Evolutionary conservation across 495 filamentous ascomycete genomes (phyloP), one percentile per base, ranked within the genome.

Genomic region (Aspergillus diversus): DNA sequence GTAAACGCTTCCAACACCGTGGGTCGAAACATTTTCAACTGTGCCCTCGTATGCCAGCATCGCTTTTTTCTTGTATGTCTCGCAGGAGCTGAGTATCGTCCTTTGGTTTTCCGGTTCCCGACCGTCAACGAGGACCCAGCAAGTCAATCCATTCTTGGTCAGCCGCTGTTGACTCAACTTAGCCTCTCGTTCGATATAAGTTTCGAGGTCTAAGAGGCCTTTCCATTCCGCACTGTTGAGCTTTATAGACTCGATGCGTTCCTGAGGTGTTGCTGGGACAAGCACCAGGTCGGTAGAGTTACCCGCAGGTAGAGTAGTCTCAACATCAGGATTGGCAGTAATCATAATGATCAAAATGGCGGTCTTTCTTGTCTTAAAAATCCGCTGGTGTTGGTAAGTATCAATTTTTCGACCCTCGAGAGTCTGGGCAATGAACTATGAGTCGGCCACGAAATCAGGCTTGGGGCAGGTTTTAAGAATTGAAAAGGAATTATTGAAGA

Each of bases 1-100:
- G 75, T 92, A 98, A 1, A 99, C 95, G 63, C 90, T 92, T 13
- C 89, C 92, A 46, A 99, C 84, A 8, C 91, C 91, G 74, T 97
- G 89, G 16, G 86, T 84, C n/a, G 89, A 74, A 3, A 85, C 84
- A 46, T 96, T 87, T 61, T 84, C 76, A 11, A 92, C 82, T 8
- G 73, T 62, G 33, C 79, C 71, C 50, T 75, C 56, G 5, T 79
- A 71, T 13, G 81, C 81, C 35, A 89, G 70, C 33, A 92, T 66
- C 0, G 90, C 91, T 27, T 80, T 84, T 78, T 97, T 98, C 49
- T 83, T 82, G 60, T 95, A 85, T 1, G 89, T 87, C 74, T 99
- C 95, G 74, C 93, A 97, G 13, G 90, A 89, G 33, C 87, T 86
- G 0, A 96, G 83, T 46, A 97, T 84, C 0, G 85, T 84, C 49